Evolutionary conservation across 495 filamentous ascomycete genomes (phyloP), one percentile per base, ranked within the genome.

Genomic region (Trichoderma orchidacearum): DNA sequence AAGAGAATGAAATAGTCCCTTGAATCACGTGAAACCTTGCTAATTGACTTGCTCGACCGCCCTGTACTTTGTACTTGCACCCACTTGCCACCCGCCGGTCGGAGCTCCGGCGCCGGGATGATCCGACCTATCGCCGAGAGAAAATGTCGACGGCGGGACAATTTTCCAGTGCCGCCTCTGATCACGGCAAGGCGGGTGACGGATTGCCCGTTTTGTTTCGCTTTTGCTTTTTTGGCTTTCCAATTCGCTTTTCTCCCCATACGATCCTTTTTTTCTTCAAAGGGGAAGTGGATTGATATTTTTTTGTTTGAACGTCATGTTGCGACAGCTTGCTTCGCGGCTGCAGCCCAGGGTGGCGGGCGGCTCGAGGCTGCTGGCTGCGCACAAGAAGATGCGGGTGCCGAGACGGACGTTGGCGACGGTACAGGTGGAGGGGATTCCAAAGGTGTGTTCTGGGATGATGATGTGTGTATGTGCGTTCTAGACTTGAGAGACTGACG

Each of bases 371-470:
- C 51, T 53, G 15, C 28, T 53, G 28, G 27, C 21, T 48, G 3
- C 18, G 51, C 28, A 53, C 7, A 53, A 25, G n/a, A 31, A 53
- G 28, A n/a, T 28, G 6, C 18, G 8, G 28, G 28, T 53, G 28
- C 51, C 51, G 28, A 53, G 51, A 17, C 51, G 38, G 30, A 21
- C 17, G 8, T 11, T 56, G 36, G 38, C 55, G 27, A 56, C 55
- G 21, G 45, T 53, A 1, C 4, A 27, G 13, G 31, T 57, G 8
- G 56, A 57, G 18, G 56, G 32, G 11, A 57, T 57, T 12, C 56
- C 63, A 54, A 64, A 67, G 64, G 67, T 65, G 59, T 31, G 34
- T 28, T 8, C 13, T n/a, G 15, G 5, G 17, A n/a, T 25, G 31
- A 6, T 13, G 29, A 28, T 18, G 17, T 21, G 12, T 34, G 3